Evolutionary conservation across 2,329 filamentous ascomycete genomes (phyloP).

Genomic region (Aspergillus udagawae): DNA sequence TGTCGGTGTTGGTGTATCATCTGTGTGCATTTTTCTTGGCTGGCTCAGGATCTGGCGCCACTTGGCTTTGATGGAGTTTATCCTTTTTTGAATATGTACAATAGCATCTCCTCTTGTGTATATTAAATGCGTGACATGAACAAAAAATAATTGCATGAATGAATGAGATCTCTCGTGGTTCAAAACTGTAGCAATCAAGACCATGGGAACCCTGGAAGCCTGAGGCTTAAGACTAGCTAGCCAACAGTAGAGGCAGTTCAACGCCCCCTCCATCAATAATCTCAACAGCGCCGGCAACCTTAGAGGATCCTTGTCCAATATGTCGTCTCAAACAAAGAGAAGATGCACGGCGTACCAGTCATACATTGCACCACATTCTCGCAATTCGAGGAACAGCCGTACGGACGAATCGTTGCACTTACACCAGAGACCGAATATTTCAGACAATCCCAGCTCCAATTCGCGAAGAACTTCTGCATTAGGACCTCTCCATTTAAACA

Average conservation of each 20-base stretch:
- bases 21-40: background rate
- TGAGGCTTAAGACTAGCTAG: background rate
- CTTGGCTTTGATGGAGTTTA: conserved; percentile 3
- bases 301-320: background rate
- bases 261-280: background rate
- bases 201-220: background rate
- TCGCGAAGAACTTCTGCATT: conserved; percentile 4
- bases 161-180: background rate
- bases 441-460: background rate
- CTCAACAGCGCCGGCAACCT: background rate
- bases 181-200: background rate
- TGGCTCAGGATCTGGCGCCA: background rate
- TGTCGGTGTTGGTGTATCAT: background rate
- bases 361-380: background rate
- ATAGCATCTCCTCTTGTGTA: conserved; percentile 13
- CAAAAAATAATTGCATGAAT: background rate
- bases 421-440: background rate
- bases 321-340: conserved; percentile 9
- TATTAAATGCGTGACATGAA: conserved; percentile 4
- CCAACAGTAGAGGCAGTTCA: background rate
- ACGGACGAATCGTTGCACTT: background rate
- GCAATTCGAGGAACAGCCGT: background rate
- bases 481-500: conserved; percentile 9
- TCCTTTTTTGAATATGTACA: conserved; percentile 5
- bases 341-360: conserved; percentile 4